Base-by-base conservation (phyloP, 371 early-diverging fungal species). In the Mucor saturninus region DNA sequence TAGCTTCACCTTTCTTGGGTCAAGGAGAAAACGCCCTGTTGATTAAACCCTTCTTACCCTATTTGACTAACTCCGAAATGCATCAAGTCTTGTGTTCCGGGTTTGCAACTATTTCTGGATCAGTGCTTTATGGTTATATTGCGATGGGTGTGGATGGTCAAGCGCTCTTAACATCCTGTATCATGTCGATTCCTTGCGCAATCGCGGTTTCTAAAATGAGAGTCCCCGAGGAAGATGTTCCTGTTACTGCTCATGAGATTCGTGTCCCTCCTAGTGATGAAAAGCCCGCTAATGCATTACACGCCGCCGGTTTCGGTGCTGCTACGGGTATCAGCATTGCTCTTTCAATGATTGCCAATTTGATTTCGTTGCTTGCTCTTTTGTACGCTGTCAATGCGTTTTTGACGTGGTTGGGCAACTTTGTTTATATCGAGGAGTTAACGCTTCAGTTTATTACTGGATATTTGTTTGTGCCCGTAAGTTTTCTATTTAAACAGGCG, bases 161-260 rank as follows among this genome's bases (percentile, higher is more conserved):
- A 42, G 83, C 87, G 35, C 67, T 93, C 9, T 78, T 93, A 68
- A 93, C 95, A 2, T 87, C 93, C 3, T 95, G 94, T 72, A 83
- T 95, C 83, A 95, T 95, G 95, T 96, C 96, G 13, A 89, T 95
- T 48, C 96, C 96, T 1, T 91, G 93, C 71, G 89, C 93, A 4
- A 72, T 96, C 38, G 88, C 92, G 29, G 83, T 96, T 48, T 91
- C 93, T n/a, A 74, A 74, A 59, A 72, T 95, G 58, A 87, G 93
- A 40, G 84, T 83, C 65, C 95, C 95, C 1, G 95, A 95, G 72
- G 84, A 77, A 26, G 92, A 91, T 56, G 85, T 82, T 30, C 87
- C 93, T 8, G 59, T 93, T 65, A 91, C 95, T 30, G 87, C 84
- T 53, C 90, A 90, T 30, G 74, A 77, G 40, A 85, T 91, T 38